Evolutionary conservation across 495 filamentous ascomycete genomes (phyloP), one percentile per base, ranked within the genome.

Genomic region (Physcia stellaris): DNA sequence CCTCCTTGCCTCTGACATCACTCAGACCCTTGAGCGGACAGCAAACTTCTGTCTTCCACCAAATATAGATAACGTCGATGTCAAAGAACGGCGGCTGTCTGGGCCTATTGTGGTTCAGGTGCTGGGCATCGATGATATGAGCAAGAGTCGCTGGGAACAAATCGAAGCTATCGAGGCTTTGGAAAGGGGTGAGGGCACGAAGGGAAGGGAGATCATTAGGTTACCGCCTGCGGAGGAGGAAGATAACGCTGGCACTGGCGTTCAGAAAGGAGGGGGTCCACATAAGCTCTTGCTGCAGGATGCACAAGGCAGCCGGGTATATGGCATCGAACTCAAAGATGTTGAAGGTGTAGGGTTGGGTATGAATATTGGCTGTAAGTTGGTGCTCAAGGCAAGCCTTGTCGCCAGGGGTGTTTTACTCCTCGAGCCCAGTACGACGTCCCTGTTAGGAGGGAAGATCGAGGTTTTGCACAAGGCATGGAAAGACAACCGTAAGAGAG

Each of bases 201-300:
- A 79, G 19, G 90, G 90, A 1, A 55, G 86, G 5, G 83, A 95
- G 56, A 72, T 95, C 17, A 73, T 98, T 12, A 69, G 88, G 2
- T 69, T 79, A 1, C 59, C 81, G 6, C 67, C 73, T 19, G 54
- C 67, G 20, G 72, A 68, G 6, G 62, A 61, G 2, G 66, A 61
- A 1, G 54, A 58, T 4, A 61, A 56, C 3, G 40, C 29, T 0
- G 35, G 34, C 5, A 21, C 32, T 1, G 46, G 52, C 7, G 42
- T 27, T 0, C 32, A 24, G 4, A 28, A 31, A 10, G 42, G 46
- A n/a, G 45, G 54, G 6, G 78, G 83, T 1, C 80, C 84, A 27
- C 84, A 88, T 60, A 83, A 83, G 36, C 51, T 96, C 31, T 64
- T 87, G 4, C 46, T 98, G 33, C 83, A 96, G 51, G 90, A 98